Evolutionary conservation across 345 rosid genomes (phyloP).

Genomic region (Sapria himalayana): DNA sequence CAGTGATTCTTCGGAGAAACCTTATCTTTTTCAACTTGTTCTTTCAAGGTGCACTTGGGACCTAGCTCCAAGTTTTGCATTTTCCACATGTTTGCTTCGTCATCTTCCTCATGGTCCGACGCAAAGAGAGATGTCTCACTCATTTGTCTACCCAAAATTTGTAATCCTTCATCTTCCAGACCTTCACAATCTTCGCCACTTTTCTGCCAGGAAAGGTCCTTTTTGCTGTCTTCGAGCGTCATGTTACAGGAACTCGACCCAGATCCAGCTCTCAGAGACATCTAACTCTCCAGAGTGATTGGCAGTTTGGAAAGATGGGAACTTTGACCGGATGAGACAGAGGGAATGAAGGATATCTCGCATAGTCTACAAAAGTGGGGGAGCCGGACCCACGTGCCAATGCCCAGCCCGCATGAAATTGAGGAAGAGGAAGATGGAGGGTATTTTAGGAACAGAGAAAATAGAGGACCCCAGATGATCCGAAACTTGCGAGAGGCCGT

Average conservation of each 20-base stretch:
- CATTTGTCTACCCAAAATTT: conserved; percentile 17
- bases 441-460: too few species aligned
- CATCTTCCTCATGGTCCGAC: conserved; percentile 40
- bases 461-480: too few species aligned
- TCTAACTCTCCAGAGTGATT: too few species aligned
- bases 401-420: too few species aligned
- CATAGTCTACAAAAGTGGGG: too few species aligned
- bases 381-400: too few species aligned
- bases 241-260: conserved; percentile 26
- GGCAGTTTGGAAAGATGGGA: too few species aligned
- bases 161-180: conserved; percentile 16
- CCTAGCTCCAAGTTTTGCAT: conserved; percentile 38
- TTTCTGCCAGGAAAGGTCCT: conserved; percentile 6
- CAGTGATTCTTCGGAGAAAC: conserved; percentile 9
- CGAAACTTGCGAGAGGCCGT: too few species aligned
- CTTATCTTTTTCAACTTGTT: conserved; percentile 58
- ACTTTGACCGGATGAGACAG: too few species aligned
- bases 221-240: conserved; percentile 29
- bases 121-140: conserved; percentile 22
- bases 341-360: too few species aligned
- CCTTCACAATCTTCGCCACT: conserved; percentile 1
- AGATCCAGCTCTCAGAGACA: conserved; percentile 30
- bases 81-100: conserved; percentile 14
- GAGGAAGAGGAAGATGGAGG: too few species aligned
- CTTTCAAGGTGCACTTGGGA: conserved; percentile 56